Evolutionary conservation across 306 rosid genomes (phyloP).

Genomic region (Quercus aquifolioides): DNA sequence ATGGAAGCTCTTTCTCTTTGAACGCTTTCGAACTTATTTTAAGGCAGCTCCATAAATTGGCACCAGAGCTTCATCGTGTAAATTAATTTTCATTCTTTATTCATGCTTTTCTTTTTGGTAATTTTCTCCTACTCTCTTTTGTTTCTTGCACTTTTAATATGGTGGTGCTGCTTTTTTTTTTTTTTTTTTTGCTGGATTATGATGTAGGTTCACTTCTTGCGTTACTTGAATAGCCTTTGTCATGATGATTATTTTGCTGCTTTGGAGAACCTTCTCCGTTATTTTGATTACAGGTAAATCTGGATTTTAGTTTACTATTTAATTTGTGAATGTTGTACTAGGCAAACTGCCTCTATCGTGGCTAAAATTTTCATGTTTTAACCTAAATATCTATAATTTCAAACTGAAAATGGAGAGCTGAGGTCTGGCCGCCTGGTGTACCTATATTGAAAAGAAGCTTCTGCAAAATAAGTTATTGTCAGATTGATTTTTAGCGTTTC

Average conservation of each 20-base stretch:
- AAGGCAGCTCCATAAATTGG: slow-evolving; percentile 78
- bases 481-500: background rate
- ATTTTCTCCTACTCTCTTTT: background rate
- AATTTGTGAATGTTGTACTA: background rate
- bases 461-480: background rate
- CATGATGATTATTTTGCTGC: slow-evolving; percentile 86
- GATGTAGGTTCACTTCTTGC: slow-evolving; percentile 86
- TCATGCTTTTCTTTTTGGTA: background rate
- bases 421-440: background rate
- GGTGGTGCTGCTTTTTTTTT: background rate
- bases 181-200: slow-evolving; percentile 18
- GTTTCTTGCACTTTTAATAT: background rate
- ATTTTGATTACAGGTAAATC: slow-evolving; percentile 89
- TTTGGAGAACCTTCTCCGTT: slow-evolving; percentile 85
- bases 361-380: slow-evolving; percentile 6
- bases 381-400: background rate
- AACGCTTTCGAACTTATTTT: slow-evolving; percentile 70
- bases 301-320: slow-evolving; percentile 11
- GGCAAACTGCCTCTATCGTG: background rate
- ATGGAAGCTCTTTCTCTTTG: slow-evolving; percentile 63
- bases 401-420: background rate
- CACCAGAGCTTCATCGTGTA: slow-evolving; percentile 94
- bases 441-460: background rate
- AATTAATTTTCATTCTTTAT: slow-evolving; percentile 20
- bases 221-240: slow-evolving; percentile 72